Evolutionary conservation across 108 stramenopile genomes (phyloP), one percentile per base, ranked within the genome.

Genomic region (Stephanodiscus minutulus): DNA sequence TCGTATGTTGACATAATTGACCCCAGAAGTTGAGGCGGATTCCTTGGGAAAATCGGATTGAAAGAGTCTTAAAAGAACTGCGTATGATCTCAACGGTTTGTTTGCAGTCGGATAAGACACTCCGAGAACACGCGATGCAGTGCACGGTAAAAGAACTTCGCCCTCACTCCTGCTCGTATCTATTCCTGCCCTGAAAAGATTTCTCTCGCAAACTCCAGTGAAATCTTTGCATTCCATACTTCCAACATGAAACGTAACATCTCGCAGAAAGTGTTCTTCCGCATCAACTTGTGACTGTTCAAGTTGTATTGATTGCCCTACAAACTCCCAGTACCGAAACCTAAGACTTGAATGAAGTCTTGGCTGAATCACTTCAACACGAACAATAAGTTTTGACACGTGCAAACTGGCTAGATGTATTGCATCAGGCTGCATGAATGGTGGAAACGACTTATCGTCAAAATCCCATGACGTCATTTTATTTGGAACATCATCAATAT

Each of bases 391-490:
- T 49, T 87, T 86, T 11, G 78, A 61, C 6, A 90, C 39, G 61
- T 83, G 61, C 11, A 93, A 37, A 20, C 86, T 88, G 9, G 85
- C 36, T 29, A 90, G 47, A 57, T 87, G 77, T 18, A 88, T 85
- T 24, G 82, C 74, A 74, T 93, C 89, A 65, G 91, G 91, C 65
- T 93, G 86, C 88, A 90, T 89, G 53, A 77, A 87, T 13, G 62
- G 41, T 0, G 88, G 79, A 53, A 86, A 92, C 1, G 86, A 65
- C 13, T 72, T 33, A 20, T 61, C 64, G 22, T 60, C 56, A 43
- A 71, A 39, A 36, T 21, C 73, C 63, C 41, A 33, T 4, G 5
- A 18, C 7, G 6, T 53, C 25, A 35, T 57, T 37, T 5, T 82
- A 47, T 24, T 37, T 52, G 22, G 48, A 37, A 25, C 13, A 31